Conservation (phyloP, 805 yeast genomes). For the Starmerella kuoi region DNA sequence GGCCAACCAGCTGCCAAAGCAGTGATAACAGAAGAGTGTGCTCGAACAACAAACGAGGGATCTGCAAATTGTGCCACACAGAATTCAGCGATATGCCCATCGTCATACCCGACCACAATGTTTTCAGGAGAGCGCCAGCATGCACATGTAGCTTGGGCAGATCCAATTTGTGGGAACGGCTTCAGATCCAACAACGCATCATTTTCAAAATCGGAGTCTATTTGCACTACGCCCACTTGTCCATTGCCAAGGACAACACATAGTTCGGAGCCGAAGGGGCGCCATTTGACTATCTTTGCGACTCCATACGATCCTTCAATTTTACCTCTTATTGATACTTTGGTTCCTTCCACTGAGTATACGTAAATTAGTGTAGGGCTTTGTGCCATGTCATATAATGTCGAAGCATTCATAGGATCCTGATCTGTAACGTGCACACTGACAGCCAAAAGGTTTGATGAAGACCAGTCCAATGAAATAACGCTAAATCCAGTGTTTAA, state of each 20-base stretch:
- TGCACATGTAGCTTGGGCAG: constrained; percentile 30
- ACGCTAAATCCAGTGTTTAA: constrained; percentile 17
- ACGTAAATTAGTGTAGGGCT: constrained; percentile 2
- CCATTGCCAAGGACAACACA: constrained; percentile 51
- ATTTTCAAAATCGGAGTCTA: not conserved
- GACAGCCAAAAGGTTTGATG: constrained; percentile 10
- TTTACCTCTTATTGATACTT: not conserved
- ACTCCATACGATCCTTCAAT: not conserved
- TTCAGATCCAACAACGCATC: constrained; percentile 29
- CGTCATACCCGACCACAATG: constrained; percentile 44
- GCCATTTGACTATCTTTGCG: constrained; percentile 17
- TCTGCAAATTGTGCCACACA: constrained; percentile 26
- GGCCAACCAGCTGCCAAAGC: constrained; percentile 31
- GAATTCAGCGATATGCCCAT: constrained; percentile 52
- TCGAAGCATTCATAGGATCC: constrained; percentile 29
- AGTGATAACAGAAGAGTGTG: constrained; percentile 32
- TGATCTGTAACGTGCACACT: constrained; percentile 24
- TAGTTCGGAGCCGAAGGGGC: constrained; percentile 32
- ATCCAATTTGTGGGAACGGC: constrained; percentile 3
- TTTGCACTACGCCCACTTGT: constrained; percentile 32
- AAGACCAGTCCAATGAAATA: constrained; percentile 10
- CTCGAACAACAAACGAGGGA: constrained; percentile 33
- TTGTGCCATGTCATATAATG: not conserved
- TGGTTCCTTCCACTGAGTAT: constrained; percentile 24
- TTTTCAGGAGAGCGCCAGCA: constrained; percentile 36